Conservation (phyloP, 2,329 filamentous ascomycete genomes). For the Alternaria postmessia region DNA sequence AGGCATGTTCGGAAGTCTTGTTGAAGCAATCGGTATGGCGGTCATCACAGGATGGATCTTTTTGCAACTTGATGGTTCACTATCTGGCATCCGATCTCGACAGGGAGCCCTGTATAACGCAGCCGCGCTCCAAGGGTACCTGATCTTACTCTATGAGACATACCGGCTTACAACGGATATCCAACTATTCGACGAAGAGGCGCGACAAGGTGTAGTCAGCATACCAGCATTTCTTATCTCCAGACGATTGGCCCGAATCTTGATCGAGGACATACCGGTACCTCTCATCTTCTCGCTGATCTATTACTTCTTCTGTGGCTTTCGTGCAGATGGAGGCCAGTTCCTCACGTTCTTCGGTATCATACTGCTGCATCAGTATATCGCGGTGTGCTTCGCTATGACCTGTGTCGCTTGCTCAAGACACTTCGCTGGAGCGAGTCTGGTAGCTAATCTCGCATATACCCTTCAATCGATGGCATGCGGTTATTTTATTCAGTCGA, state of each 20-base stretch:
- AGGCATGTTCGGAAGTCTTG: slow-evolving; percentile 69
- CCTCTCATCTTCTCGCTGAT: slow-evolving; percentile 75
- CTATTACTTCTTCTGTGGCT: slow-evolving; percentile 81
- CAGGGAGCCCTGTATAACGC: slow-evolving; percentile 77
- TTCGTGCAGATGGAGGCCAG: slow-evolving; percentile 67
- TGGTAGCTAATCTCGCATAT: slow-evolving; percentile 76
- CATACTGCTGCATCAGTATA: slow-evolving; percentile 74
- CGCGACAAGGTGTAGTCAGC: slow-evolving; percentile 74
- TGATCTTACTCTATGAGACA: slow-evolving; percentile 78
- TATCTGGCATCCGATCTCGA: slow-evolving; percentile 76
- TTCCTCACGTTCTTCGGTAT: slow-evolving; percentile 78
- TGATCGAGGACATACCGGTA: slow-evolving; percentile 76
- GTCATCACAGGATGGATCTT: slow-evolving; percentile 79
- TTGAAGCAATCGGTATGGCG: slow-evolving; percentile 75
- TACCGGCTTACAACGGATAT: slow-evolving; percentile 80
- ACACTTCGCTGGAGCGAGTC: slow-evolving; percentile 73
- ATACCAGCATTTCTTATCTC: slow-evolving; percentile 75
- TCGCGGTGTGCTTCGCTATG: slow-evolving; percentile 75
- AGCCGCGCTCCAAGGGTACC: slow-evolving; percentile 75
- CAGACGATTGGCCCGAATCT: slow-evolving; percentile 71
- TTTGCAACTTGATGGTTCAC: slow-evolving; percentile 68
- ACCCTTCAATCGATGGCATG: slow-evolving; percentile 78
- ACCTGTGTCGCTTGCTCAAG: slow-evolving; percentile 71
- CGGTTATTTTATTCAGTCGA: slow-evolving; percentile 77
- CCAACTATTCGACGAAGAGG: slow-evolving; percentile 77